These are phyloP conservation scores for Marchantia polymorpha DNA, from an alignment of 225 moss, liverwort and hornwort species.

Conservation along the genomic window DNA sequence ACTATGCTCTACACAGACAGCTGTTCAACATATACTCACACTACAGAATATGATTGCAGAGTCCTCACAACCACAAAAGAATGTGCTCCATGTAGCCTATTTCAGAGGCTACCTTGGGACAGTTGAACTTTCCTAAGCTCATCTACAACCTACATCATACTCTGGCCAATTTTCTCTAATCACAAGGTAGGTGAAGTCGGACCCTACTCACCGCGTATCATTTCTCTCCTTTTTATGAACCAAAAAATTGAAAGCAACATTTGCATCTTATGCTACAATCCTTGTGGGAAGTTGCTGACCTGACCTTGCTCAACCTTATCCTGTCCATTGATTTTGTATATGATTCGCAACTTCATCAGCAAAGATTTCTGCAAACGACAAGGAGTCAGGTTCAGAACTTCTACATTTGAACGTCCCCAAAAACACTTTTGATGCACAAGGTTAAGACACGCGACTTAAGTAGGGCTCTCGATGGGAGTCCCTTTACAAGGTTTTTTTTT, in stretches of 20 bases:
- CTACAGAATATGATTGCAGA: slow-evolving; percentile 47
- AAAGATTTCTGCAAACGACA: slow-evolving; percentile 75
- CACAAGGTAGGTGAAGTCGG: slow-evolving; percentile 36
- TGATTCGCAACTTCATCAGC: slow-evolving; percentile 90
- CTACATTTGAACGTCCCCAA: background rate
- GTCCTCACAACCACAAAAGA: slow-evolving; percentile 55
- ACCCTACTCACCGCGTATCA: slow-evolving; percentile 24
- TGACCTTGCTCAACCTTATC: slow-evolving; percentile 86
- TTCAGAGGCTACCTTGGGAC: slow-evolving; percentile 36
- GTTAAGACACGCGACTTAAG: background rate
- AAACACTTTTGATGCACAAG: background rate
- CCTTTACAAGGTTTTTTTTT: background rate
- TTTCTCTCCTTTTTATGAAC: slow-evolving; percentile 25
- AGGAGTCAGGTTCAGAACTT: background rate
- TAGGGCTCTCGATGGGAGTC: background rate
- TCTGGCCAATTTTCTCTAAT: slow-evolving; percentile 29
- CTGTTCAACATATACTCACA: slow-evolving; percentile 28
- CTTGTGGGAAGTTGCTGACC: slow-evolving; percentile 85
- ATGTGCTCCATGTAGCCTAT: slow-evolving; percentile 45
- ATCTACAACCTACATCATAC: slow-evolving; percentile 36
- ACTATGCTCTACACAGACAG: slow-evolving; percentile 33
- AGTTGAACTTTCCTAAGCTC: slow-evolving; percentile 30
- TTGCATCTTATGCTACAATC: slow-evolving; percentile 64
- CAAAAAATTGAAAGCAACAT: slow-evolving; percentile 26
- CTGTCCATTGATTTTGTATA: slow-evolving; percentile 73